Base-by-base conservation (phyloP, 2,329 filamentous ascomycete species). In the Talaromyces sp. region DNA sequence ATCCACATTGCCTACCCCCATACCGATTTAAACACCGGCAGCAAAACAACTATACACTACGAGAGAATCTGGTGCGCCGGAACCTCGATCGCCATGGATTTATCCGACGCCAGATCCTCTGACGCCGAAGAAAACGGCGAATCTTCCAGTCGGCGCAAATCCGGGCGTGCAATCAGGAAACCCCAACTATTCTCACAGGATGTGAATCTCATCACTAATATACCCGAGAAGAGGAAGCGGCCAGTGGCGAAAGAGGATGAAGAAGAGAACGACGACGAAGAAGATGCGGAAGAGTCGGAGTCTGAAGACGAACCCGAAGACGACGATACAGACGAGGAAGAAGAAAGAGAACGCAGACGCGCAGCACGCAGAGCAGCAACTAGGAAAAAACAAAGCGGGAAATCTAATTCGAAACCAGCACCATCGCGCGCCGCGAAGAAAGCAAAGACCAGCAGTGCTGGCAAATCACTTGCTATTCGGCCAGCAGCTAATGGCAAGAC, bases 401-500 rank as follows among this genome's bases (percentile, higher is more conserved):
- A 82, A 70, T 72, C 75, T 47, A 77, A 72, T 69, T 24, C 71
- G 7, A 78, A 74, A 67, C 68, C 66, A 56, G 67, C 52, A 31
- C 62, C 64, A 19, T 63, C 68, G 33, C 76, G 71, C 33, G 79
- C 81, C 19, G 74, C 81, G 31, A 86, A 86, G 75, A 85, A 87
- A 74, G 77, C 83, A 45, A 88, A 84, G 74, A 84, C 83, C 60
- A 81, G 83, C 66, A 80, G 76, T 19, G 67, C 76, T 37, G 73
- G 74, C 52, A 79, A 74, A 52, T 82, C 80, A 67, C 76, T 89
- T 59, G 85, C 87, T 13, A 82, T 88, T 57, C 81, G 86, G 27
- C 83, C 84, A 7, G 80, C 81, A 58, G 82, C 65, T 41, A 66
- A 64, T 56, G 65, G 65, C 50, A 82, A 82, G 66, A 54, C 24